Conservation (phyloP, 2,329 filamentous ascomycete species). For the Monosporascus sp. region DNA sequence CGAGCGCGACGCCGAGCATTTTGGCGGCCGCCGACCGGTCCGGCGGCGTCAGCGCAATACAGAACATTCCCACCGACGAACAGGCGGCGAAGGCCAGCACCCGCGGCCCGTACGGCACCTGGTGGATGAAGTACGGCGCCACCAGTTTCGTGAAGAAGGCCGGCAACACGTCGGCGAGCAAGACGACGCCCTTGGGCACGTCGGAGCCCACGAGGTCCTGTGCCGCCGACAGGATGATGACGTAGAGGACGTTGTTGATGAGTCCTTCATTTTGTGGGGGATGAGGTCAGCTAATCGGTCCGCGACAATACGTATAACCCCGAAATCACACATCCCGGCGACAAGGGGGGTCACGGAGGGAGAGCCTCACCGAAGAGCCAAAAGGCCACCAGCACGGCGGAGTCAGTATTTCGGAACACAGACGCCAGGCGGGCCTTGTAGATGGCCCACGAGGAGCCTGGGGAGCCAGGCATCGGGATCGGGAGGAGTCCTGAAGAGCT, state of each 20-base stretch:
- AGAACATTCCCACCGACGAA: slow-evolving; percentile 81
- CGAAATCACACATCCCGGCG: not conserved
- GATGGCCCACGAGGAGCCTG: slow-evolving; percentile 65
- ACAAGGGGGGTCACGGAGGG: not conserved
- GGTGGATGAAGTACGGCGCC: slow-evolving; percentile 90
- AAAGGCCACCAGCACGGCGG: slow-evolving; percentile 72
- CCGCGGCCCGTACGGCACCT: slow-evolving; percentile 72
- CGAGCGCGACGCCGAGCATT: slow-evolving; percentile 76
- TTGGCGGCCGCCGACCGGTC: slow-evolving; percentile 65
- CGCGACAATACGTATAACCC: slow-evolving; percentile 1
- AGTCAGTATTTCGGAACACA: slow-evolving; percentile 63
- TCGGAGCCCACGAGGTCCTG: slow-evolving; percentile 86
- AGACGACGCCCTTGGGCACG: slow-evolving; percentile 85
- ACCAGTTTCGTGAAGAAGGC: slow-evolving; percentile 84
- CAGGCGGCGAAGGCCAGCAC: slow-evolving; percentile 69
- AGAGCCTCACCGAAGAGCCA: slow-evolving; percentile 78
- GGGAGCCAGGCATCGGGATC: slow-evolving; percentile 54
- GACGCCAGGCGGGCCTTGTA: slow-evolving; percentile 62
- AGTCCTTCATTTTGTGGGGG: slow-evolving; percentile 50
- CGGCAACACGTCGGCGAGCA: slow-evolving; percentile 88
- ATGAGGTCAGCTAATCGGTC: slow-evolving; percentile 1
- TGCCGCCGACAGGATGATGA: slow-evolving; percentile 91
- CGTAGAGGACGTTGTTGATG: slow-evolving; percentile 97
- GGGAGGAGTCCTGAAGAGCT: slow-evolving; percentile 39
- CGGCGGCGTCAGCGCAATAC: slow-evolving; percentile 74